Evolutionary conservation across 148 eudicot species (phyloP), one percentile per base, ranked within the genome.

Genomic region (Silene latifolia): DNA sequence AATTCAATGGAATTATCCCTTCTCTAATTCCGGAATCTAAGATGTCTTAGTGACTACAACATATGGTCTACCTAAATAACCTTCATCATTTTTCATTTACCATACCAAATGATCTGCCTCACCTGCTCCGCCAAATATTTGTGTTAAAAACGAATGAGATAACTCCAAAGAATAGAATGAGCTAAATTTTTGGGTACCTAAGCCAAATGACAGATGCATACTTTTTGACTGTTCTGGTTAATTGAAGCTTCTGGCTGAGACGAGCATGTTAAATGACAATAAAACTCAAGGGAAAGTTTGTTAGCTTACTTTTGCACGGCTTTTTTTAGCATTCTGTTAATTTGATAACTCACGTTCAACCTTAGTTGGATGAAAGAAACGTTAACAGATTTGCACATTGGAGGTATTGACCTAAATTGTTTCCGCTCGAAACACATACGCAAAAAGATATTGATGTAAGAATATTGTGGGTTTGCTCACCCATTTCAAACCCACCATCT

Each of bases 141-240:
- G 0, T 39, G 44, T 39, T 39, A 39, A 6, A 39, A 39, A 6
- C 44, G 6, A 39, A 39, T 39, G 44, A 39, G 44, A 39, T 39
- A 0, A 39, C 6, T 39, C 8, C 8, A 39, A 39, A 39, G 44
- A 39, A 39, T 39, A 39, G 44, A 39, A 39, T 39, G 44, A 39
- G 44, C 44, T 39, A 39, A 39, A 47, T n/a, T 61, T 61, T 62
- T 63, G 24, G 20, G 62, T 27, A n/a, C 53, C 27, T 29, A 72
- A 54, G 76, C 42, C 54, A 78, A 54, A 72, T 35, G 64, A 66
- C 71, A 72, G 46, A 42, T 78, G 51, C 65, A 23, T 23, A 53
- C 57, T 69, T 18, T 32, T 53, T 51, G 21, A 23, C 51, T 24
- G 53, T 54, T 25, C 20, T 5, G 13, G 20, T 19, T 25, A 47